Evolutionary conservation across 176 grass and related monocot species (phyloP).

Genomic region (Eragrostis nindensis): DNA sequence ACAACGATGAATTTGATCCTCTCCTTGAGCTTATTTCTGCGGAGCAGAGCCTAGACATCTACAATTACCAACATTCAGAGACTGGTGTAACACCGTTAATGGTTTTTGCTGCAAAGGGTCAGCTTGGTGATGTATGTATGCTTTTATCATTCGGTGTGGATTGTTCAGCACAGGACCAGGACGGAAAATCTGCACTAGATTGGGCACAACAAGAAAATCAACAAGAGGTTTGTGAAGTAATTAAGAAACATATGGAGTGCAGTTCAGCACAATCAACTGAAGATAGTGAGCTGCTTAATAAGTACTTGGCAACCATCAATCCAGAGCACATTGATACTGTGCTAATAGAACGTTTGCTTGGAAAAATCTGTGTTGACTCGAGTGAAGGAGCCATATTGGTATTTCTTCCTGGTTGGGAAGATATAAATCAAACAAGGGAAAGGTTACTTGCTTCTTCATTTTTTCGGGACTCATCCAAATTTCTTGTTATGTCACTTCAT

Average conservation of each 20-base stretch:
- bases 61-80: conserved; percentile 86
- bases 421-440: conserved; percentile 90
- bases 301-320: conserved; percentile 79
- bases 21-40: conserved; percentile 83
- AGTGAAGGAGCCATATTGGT: conserved; percentile 85
- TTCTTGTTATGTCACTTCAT: conserved; percentile 82
- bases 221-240: conserved; percentile 62
- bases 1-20: conserved; percentile 88
- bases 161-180: conserved; percentile 67
- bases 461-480: conserved; percentile 69
- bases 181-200: conserved; percentile 69
- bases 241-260: conserved; percentile 75
- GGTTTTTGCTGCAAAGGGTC: conserved; percentile 90
- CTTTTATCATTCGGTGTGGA: conserved; percentile 96
- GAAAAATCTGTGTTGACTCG: conserved; percentile 82
- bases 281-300: conserved; percentile 72
- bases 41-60: conserved; percentile 68
- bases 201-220: conserved; percentile 88
- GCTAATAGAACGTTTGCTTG: conserved; percentile 73
- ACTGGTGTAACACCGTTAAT: conserved; percentile 91
- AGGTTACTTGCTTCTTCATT: conserved; percentile 71
- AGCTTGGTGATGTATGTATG: conserved; percentile 82
- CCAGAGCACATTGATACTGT: conserved; percentile 78
- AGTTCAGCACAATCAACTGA: conserved; percentile 59
- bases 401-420: conserved; percentile 98